Evolutionary conservation across 768 basidiomycete genomes (phyloP).

Genomic region (Clavulina sp.): DNA sequence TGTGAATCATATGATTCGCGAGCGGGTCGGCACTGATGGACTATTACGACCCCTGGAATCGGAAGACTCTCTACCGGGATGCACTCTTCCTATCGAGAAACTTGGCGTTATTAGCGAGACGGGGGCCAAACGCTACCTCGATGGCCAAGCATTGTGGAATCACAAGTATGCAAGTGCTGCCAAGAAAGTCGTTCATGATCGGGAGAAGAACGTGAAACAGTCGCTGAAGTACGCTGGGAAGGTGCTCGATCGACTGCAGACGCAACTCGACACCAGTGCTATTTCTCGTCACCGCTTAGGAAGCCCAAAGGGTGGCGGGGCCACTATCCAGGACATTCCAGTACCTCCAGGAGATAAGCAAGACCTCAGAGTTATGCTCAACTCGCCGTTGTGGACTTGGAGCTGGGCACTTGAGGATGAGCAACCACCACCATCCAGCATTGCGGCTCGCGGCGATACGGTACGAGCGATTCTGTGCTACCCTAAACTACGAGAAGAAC

Average conservation of each 20-base stretch:
- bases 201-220: constrained; percentile 38
- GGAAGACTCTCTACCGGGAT: constrained; percentile 42
- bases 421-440: constrained; percentile 78
- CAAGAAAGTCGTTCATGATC: constrained; percentile 44
- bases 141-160: constrained; percentile 40
- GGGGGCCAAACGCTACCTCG: constrained; percentile 58
- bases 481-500: neutral
- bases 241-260: constrained; percentile 9
- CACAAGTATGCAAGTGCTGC: constrained; percentile 43
- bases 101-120: constrained; percentile 65
- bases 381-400: constrained; percentile 46
- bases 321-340: neutral
- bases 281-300: neutral
- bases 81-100: constrained; percentile 43
- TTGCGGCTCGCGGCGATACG: constrained; percentile 79
- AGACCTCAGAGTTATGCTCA: neutral
- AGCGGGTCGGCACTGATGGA: constrained; percentile 71
- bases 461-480: constrained; percentile 13
- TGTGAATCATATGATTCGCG: constrained; percentile 63
- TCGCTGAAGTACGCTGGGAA: constrained; percentile 38
- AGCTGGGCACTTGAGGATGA: constrained; percentile 77
- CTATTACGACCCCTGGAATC: constrained; percentile 69
- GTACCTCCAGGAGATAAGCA: neutral
- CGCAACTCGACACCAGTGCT: constrained; percentile 15
- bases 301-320: neutral